Conservation (phyloP, 805 yeast species). For the Candida jianshihensis region DNA sequence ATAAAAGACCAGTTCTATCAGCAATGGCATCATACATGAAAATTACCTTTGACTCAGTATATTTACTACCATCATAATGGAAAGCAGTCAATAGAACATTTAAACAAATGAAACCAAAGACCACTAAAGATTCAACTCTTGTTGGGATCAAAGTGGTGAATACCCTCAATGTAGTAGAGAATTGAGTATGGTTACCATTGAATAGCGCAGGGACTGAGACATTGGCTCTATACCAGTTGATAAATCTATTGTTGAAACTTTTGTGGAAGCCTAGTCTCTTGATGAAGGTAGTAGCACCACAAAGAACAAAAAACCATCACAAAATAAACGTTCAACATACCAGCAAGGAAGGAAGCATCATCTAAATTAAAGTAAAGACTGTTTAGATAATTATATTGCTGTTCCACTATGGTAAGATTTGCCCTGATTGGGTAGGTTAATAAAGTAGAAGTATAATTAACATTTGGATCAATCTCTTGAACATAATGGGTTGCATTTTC, state of each 20-base stretch:
- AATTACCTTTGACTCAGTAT: not conserved
- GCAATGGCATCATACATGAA: constrained; percentile 7
- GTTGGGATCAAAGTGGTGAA: constrained; percentile 18
- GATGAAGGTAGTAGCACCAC: constrained; percentile 26
- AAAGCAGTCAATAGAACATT: constrained; percentile 12
- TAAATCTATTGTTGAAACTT: constrained; percentile 6
- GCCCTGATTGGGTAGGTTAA: constrained; percentile 7
- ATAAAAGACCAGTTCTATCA: constrained; percentile 18
- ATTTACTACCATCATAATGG: constrained; percentile 3
- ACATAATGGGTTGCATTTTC: constrained; percentile 24
- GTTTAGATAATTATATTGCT: constrained; percentile 3
- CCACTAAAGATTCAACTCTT: constrained; percentile 23
- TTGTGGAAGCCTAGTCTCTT: constrained; percentile 16
- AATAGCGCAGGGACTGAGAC: constrained; percentile 17
- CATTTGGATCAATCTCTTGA: not conserved
- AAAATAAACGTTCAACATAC: constrained; percentile 32
- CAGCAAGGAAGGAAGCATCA: constrained; percentile 17
- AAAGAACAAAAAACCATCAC: constrained; percentile 28
- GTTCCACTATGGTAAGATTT: not conserved
- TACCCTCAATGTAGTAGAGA: not conserved
- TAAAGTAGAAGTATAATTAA: constrained; percentile 8
- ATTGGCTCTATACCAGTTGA: constrained; percentile 14
- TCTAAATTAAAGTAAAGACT: constrained; percentile 14
- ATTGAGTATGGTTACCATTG: constrained; percentile 11
- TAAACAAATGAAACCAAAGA: constrained; percentile 26